Evolutionary conservation across 2,329 filamentous ascomycete genomes (phyloP).

Genomic region (Claviceps paspali): DNA sequence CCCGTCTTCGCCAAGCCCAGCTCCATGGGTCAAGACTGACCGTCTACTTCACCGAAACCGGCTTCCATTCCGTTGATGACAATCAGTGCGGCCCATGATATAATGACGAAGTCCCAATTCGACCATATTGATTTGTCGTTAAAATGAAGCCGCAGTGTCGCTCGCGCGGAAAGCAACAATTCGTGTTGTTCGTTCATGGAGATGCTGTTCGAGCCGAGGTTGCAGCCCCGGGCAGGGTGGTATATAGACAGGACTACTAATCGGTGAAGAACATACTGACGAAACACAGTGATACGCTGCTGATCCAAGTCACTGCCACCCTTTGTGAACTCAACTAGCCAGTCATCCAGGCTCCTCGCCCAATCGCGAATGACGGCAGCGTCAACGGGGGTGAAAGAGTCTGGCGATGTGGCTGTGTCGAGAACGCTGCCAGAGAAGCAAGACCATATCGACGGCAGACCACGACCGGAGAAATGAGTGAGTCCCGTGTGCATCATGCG

Average conservation of each 20-base stretch:
- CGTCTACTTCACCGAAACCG: slow-evolving; percentile 22
- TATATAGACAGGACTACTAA: slow-evolving; percentile 28
- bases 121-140: slow-evolving; percentile 27
- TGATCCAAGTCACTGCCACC: slow-evolving; percentile 16
- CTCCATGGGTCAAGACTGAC: slow-evolving; percentile 10
- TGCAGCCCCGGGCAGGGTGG: slow-evolving; percentile 23
- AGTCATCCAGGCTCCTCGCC: slow-evolving; percentile 25
- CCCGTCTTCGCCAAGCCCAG: background rate
- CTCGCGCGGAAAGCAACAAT: slow-evolving; percentile 24
- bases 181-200: slow-evolving; percentile 25
- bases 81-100: slow-evolving; percentile 28
- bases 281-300: slow-evolving; percentile 20
- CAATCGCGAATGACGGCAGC: slow-evolving; percentile 26
- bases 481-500: slow-evolving; percentile 30
- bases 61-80: slow-evolving; percentile 25
- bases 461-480: slow-evolving; percentile 25
- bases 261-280: slow-evolving; percentile 26
- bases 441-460: slow-evolving; percentile 28
- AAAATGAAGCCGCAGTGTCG: slow-evolving; percentile 23
- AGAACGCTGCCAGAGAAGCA: slow-evolving; percentile 17
- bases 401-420: slow-evolving; percentile 9
- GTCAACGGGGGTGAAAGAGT: slow-evolving; percentile 22
- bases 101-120: slow-evolving; percentile 28
- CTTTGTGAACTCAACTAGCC: slow-evolving; percentile 24
- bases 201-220: slow-evolving; percentile 20